Percentiles rank a stretch among this genome's conserved stretches.
Conservation (phyloP, 352 stramenopile species). For the Globisporangium okanoganense region DNA sequence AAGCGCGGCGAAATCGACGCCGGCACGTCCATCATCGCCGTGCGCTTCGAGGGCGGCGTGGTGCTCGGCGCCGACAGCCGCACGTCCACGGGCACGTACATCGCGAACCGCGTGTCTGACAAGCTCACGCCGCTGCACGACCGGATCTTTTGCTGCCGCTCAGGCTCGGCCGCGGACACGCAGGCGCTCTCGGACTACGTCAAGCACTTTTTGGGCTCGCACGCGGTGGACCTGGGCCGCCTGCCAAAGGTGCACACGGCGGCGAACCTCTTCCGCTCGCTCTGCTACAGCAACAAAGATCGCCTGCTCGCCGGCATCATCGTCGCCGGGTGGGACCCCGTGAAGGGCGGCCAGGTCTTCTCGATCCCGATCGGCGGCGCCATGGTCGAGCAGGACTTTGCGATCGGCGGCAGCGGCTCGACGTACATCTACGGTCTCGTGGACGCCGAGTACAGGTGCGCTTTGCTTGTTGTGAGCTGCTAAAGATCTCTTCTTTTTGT, state of each 20-base stretch:
- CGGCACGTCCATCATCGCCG: constrained; percentile 98
- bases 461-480: neutral
- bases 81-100: constrained; percentile 94
- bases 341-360: constrained; percentile 96
- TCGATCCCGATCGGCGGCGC: constrained; percentile 94
- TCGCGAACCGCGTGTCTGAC: constrained; percentile 97
- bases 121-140: constrained; percentile 98
- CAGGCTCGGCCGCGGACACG: constrained; percentile 96
- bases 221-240: constrained; percentile 83
- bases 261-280: constrained; percentile 94
- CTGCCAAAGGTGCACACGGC: constrained; percentile 95
- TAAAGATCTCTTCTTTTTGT: neutral
- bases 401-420: constrained; percentile 95
- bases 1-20: constrained; percentile 92
- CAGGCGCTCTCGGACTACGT: constrained; percentile 90
- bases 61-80: constrained; percentile 95
- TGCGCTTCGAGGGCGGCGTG: constrained; percentile 95
- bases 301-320: constrained; percentile 95
- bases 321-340: constrained; percentile 96
- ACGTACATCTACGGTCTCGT: constrained; percentile 98
- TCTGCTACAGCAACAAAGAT: constrained; percentile 99
- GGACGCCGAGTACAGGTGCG: constrained; percentile 91
- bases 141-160: constrained; percentile 97
- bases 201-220: constrained; percentile 72
- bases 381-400: constrained; percentile 96